Base-by-base conservation (phyloP, 2,329 filamentous ascomycete genomes). In the Colletotrichum theobromicola region DNA sequence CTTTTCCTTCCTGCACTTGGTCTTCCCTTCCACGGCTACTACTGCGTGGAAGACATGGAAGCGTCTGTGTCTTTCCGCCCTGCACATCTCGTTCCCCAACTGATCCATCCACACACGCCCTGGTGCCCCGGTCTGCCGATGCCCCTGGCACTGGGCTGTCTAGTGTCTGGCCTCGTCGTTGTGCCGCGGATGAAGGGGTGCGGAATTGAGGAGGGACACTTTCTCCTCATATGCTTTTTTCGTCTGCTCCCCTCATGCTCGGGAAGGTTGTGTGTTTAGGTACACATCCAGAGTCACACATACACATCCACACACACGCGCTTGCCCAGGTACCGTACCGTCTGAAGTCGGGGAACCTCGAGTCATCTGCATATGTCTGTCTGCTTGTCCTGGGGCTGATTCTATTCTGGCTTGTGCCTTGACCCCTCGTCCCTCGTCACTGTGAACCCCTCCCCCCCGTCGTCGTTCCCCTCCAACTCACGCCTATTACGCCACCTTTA, bases 341-440 rank as follows among this genome's bases (percentile, higher is more conserved):
- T 61, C 46, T 46, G 61, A 46, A 16, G 57, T 63, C 28, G 67
- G 50, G 13, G 21, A 72, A 53, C 68, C 62, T 72, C 46, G 63
- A 72, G 72, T 75, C 72, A 72, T 75, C 72, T 72, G 72, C 63
- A 72, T 75, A 69, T 72, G 72, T 58, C 63, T 50, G n/a, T n/a
- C 16, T 28, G 35, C n/a, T 50, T n/a, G 15, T 37, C 42, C 32
- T 58, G 37, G 58, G 21, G 32, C 67, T 62, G 34, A 46, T 63
- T 67, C 55, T 50, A 32, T 64, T 65, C 63, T 72, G 70, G 64
- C 73, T 74, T 70, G 73, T 75, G 73, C 70, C 70, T 73, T 74
- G 64, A 46, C 65, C 72, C 60, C 64, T 53, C 57, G 42, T 42
- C 55, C 32, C 13, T 16, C 57, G n/a, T 46, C 53, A 24, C 42